Percentiles rank a stretch among this genome's conserved stretches.
Evolutionary conservation across 2,329 filamentous ascomycete species (phyloP).

Genomic region (Escovopsis sp.): DNA sequence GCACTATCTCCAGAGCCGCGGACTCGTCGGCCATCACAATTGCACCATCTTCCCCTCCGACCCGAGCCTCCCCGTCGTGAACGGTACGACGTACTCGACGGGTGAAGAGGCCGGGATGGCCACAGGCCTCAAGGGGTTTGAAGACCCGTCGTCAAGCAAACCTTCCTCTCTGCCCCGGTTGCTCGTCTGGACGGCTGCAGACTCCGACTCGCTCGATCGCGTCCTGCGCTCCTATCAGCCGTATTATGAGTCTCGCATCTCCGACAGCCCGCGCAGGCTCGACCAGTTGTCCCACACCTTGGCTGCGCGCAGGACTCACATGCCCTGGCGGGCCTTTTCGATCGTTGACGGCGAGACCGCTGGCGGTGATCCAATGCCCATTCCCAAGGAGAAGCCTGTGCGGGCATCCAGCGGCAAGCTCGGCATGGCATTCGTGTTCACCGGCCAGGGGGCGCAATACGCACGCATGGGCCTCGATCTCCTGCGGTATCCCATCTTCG

Average conservation of each 20-base stretch:
- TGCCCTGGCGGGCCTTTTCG: not conserved
- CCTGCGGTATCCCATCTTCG: constrained; percentile 15
- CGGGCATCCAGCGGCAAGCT: too few relatives aligned
- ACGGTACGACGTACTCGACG: not conserved
- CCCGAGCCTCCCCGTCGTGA: not conserved
- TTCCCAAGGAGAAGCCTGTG: not conserved
- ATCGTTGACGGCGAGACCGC: not conserved
- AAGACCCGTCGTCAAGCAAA: not conserved
- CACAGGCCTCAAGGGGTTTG: not conserved
- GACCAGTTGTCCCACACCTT: not conserved
- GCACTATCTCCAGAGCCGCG: not conserved
- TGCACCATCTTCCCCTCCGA: not conserved
- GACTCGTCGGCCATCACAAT: not conserved
- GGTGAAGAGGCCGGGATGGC: not conserved
- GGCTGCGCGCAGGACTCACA: not conserved
- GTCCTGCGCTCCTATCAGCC: not conserved
- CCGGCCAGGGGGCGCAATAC: constrained; percentile 18
- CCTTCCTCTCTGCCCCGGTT: not conserved
- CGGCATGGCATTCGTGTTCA: constrained; percentile 13
- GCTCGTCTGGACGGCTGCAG: not conserved
- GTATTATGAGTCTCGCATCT: not conserved
- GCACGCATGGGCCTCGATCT: constrained; percentile 16
- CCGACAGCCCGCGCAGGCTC: not conserved
- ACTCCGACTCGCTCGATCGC: not conserved
- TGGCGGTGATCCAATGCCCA: not conserved